These are phyloP conservation scores for Calocybe gambosa DNA, from an alignment of 1,284 basidiomycete genomes.

Conservation along the genomic window DNA sequence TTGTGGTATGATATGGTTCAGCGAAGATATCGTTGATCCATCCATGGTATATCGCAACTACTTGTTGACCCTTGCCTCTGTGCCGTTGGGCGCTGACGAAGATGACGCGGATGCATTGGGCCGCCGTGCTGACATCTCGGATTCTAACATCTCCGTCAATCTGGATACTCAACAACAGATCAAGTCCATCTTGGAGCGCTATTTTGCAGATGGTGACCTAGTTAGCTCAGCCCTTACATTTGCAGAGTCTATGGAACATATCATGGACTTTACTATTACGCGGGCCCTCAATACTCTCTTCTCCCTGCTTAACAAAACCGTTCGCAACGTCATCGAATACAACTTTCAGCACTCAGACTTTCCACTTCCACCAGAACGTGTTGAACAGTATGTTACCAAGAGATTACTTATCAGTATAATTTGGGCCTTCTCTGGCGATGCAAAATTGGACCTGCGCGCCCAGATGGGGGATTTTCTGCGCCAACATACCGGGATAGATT, in stretches of 20 bases:
- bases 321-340: conserved; percentile 92
- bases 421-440: conserved; percentile 98
- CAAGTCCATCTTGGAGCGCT: conserved; percentile 71
- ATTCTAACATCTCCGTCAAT: conserved; percentile 52
- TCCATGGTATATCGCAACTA: conserved; percentile 92
- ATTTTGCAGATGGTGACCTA: conserved; percentile 80
- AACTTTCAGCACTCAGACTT: conserved; percentile 95
- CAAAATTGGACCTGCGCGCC: conserved; percentile 83
- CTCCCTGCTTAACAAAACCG: conserved; percentile 95
- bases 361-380: conserved; percentile 76
- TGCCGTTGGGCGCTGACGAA: conserved; percentile 87
- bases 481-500: conserved; percentile 83
- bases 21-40: conserved; percentile 89
- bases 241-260: conserved; percentile 84
- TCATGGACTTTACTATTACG: conserved; percentile 96
- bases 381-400: conserved; percentile 89
- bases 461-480: conserved; percentile 88
- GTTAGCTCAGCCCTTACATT: conserved; percentile 76
- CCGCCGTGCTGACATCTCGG: conserved; percentile 54
- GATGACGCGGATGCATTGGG: conserved; percentile 71
- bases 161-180: conserved; percentile 80
- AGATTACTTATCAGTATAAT: conserved; percentile 90
- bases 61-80: conserved; percentile 69
- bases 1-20: conserved; percentile 99
- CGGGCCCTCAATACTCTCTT: conserved; percentile 95